phyloP scores from a whole-genome alignment of 1,284 basidiomycete genomes.

The Taiwanofungus camphoratus region DNA sequence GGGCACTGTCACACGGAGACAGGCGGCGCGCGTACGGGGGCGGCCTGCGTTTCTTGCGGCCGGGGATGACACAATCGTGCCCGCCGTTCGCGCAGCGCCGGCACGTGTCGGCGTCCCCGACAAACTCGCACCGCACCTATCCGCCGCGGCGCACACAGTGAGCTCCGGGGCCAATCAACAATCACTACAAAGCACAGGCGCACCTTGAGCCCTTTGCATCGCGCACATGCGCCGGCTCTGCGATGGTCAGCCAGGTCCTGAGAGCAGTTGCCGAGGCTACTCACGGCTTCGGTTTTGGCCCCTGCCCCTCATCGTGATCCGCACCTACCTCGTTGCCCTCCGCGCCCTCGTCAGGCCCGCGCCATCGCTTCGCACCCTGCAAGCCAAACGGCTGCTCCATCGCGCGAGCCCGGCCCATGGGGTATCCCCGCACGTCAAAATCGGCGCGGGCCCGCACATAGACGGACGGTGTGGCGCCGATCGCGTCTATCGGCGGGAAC shows the following conservation, averaged over 20 bases:
- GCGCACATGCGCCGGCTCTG: constrained; percentile 49
- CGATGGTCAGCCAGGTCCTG: constrained; percentile 10
- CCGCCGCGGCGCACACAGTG: background rate
- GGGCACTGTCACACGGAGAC: background rate
- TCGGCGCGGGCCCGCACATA: too few species aligned
- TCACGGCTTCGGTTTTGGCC: constrained; percentile 38
- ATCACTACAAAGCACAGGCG: constrained; percentile 5
- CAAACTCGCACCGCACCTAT: constrained; percentile 70
- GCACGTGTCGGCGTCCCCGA: constrained; percentile 60
- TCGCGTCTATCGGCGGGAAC: too few species aligned
- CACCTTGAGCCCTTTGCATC: constrained; percentile 72
- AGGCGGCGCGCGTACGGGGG: constrained; percentile 51
- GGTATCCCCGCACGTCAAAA: too few species aligned
- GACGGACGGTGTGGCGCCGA: background rate
- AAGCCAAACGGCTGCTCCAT: constrained; percentile 8
- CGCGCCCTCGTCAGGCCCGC: constrained; percentile 38
- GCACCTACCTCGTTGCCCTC: constrained; percentile 32
- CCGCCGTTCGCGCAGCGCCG: constrained; percentile 61
- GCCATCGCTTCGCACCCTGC: constrained; percentile 27
- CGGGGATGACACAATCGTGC: constrained; percentile 69
- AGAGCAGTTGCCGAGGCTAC: constrained; percentile 18
- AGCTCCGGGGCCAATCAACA: background rate
- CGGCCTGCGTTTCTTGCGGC: constrained; percentile 68
- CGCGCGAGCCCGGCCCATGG: background rate
- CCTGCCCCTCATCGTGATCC: constrained; percentile 6